These are phyloP conservation scores for Dinochytrium kinnereticum DNA, from an alignment of 371 early-diverging fungal genomes.

Conservation along the genomic window DNA sequence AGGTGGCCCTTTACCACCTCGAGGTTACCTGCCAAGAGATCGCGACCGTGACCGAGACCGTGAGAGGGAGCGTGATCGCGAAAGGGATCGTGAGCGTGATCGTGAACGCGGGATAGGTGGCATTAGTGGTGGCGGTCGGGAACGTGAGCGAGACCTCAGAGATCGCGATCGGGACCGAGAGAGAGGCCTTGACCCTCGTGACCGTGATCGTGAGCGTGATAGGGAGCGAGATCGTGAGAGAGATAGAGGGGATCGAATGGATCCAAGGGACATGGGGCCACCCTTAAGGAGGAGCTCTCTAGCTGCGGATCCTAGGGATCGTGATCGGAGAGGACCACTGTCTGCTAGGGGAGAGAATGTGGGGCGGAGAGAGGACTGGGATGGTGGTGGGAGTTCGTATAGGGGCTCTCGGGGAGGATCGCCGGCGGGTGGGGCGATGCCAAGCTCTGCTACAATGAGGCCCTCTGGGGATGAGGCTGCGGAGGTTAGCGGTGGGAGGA, in stretches of 20 bases:
- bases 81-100: not conserved
- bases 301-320: not conserved
- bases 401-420: not conserved
- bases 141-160: not conserved
- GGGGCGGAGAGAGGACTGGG: not conserved
- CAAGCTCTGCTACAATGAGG: not conserved
- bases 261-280: not conserved
- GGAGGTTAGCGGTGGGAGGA: not conserved
- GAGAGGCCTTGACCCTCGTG: not conserved
- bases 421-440: not conserved
- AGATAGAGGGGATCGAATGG: not conserved
- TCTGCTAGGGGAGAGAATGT: not conserved
- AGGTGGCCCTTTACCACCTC: not conserved
- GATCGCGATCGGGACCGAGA: not conserved
- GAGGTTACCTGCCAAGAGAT: not conserved
- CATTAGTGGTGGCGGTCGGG: not conserved
- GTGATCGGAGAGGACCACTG: not conserved
- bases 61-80: conserved; percentile 4
- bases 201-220: not conserved
- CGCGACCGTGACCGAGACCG: not conserved
- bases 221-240: conserved; percentile 4
- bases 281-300: not conserved
- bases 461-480: not conserved
- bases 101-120: not conserved
- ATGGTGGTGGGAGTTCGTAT: not conserved